These are phyloP conservation scores for Pseudofabraea citricarpa DNA, from an alignment of 2,329 filamentous ascomycete genomes.

Conservation along the genomic window DNA sequence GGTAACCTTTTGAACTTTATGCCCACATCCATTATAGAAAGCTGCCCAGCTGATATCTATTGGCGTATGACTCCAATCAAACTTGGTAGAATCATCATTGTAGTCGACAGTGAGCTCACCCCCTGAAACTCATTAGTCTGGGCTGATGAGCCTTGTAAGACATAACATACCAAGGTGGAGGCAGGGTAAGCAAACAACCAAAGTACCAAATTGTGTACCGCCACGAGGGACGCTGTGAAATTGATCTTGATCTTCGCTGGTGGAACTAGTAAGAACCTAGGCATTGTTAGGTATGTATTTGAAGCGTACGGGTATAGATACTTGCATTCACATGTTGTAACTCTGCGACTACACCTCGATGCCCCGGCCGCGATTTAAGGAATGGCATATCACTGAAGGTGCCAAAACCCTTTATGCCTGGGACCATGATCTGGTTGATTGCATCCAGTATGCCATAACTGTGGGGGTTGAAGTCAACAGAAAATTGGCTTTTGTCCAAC, in stretches of 20 bases:
- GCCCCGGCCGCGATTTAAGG: slow-evolving; percentile 12
- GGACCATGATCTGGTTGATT: slow-evolving; percentile 38
- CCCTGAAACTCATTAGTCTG: slow-evolving; percentile 16
- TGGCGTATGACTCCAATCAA: slow-evolving; percentile 34
- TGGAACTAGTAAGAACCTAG: slow-evolving; percentile 44
- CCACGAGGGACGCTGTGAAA: slow-evolving; percentile 49
- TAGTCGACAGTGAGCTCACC: slow-evolving; percentile 9
- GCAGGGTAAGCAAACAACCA: slow-evolving; percentile 44
- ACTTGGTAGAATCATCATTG: slow-evolving; percentile 14
- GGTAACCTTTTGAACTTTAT: slow-evolving; percentile 45
- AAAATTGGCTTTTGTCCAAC: slow-evolving; percentile 42
- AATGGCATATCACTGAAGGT: slow-evolving; percentile 11
- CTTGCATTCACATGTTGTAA: slow-evolving; percentile 52
- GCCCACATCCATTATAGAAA: slow-evolving; percentile 49
- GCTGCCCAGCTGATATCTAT: slow-evolving; percentile 39
- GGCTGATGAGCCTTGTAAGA: neutral
- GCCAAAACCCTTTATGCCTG: slow-evolving; percentile 5
- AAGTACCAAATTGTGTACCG: slow-evolving; percentile 42
- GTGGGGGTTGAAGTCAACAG: slow-evolving; percentile 45
- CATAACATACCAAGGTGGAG: slow-evolving; percentile 16
- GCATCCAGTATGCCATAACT: slow-evolving; percentile 46
- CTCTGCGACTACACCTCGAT: slow-evolving; percentile 40
- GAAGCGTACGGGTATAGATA: neutral
- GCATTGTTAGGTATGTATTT: neutral
- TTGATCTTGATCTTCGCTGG: slow-evolving; percentile 46